Evolutionary conservation across 1,139 yeast species (phyloP), one percentile per base, ranked within the genome.

Genomic region (Taiozyma sp.): DNA sequence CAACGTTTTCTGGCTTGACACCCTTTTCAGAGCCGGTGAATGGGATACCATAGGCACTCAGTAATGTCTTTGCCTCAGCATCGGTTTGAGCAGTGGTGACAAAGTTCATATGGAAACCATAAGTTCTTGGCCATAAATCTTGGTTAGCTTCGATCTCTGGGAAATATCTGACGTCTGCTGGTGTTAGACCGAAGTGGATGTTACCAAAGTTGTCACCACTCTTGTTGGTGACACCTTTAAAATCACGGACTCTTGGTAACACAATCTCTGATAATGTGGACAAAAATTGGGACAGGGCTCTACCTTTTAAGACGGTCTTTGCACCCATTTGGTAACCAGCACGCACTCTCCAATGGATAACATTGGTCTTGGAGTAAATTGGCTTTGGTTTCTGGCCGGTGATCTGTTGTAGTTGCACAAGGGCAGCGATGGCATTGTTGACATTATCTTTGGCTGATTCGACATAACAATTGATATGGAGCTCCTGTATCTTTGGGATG

Each of bases 251-350:
- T 70, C 97, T 81, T 48, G 99, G 99, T 61, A 93, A 78, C 30
- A 95, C 99, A 60, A 95, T 75, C 70, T 95, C 99, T 2, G 96
- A 82, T 63, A 95, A 73, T 1, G 99, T 93, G 24, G 87, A 72
- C 54, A 95, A 67, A 65, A 95, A 93, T 70, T 91, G 97, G 51
- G 83, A 73, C 86, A 92, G 88, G 52, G 89, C 89, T 57, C 86
- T 79, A 46, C 97, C 99, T 39, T 76, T 75, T 54, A 95, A 73
- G 54, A 80, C 82, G 23, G 85, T 86, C 66, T 88, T 88, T 54
- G 96, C 96, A 50, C 99, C 99, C 81, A 96, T 88, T 47, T 87
- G 85, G 74, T 83, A 86, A 45, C 97, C 97, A 48, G 83, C 83
- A 69, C 98, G 83, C 51, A 91, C 78, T 61, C 84, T 84, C 97